Evolutionary conservation across 768 basidiomycete species (phyloP).

Genomic region (Phanerodontia chrysosporium): DNA sequence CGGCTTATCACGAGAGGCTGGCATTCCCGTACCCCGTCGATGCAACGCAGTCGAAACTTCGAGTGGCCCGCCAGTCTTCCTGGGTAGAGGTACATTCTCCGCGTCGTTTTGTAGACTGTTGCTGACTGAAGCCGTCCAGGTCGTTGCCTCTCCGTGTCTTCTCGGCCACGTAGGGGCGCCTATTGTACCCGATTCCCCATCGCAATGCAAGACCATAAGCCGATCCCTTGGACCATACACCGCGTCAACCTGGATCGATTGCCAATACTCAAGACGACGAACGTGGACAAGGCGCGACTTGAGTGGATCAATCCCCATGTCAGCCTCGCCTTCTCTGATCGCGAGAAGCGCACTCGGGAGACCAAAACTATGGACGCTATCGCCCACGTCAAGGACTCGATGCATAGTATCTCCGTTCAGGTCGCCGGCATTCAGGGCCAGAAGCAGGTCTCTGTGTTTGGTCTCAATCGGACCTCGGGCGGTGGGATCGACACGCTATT

Average conservation of each 20-base stretch:
- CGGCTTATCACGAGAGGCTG: neutral
- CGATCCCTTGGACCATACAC: slow-evolving; percentile 2
- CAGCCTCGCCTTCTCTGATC: neutral
- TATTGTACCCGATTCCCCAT: neutral
- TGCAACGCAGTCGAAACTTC: neutral
- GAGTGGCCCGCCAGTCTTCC: slow-evolving; percentile 1
- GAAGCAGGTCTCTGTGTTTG: slow-evolving; percentile 1
- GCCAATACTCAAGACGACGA: neutral
- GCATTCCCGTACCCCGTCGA: neutral
- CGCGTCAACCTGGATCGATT: slow-evolving; percentile 3
- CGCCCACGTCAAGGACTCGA: neutral
- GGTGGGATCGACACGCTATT: slow-evolving; percentile 34
- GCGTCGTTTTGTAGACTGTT: neutral
- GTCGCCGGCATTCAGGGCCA: neutral
- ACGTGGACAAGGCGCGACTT: neutral
- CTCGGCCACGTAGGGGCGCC: neutral
- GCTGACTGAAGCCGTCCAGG: neutral
- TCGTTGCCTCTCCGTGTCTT: neutral
- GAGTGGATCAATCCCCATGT: slow-evolving; percentile 4
- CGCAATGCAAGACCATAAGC: neutral
- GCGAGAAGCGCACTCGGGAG: neutral
- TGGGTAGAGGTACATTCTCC: neutral
- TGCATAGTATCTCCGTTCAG: neutral
- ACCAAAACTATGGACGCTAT: neutral
- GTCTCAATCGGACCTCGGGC: neutral